Conservation (phyloP, 805 yeast genomes). For the Hanseniaspora valbyensis region DNA sequence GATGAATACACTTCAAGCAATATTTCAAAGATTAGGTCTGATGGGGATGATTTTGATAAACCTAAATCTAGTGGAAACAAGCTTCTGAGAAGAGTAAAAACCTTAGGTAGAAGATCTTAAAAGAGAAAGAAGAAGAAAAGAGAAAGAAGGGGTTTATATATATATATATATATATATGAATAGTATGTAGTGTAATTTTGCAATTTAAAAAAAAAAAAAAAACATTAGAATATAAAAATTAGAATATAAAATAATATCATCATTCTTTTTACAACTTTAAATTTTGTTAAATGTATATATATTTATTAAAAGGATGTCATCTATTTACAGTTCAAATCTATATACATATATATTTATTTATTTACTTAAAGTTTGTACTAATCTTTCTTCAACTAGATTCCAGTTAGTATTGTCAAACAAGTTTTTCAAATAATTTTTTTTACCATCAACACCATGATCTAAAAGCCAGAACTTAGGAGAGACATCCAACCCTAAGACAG, state of each 20-base stretch:
- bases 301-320: conserved; percentile 36
- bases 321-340: conserved; percentile 20
- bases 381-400: conserved; percentile 47
- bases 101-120: conserved; percentile 44
- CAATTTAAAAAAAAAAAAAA: too few relatives aligned
- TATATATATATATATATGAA: conserved; percentile 24
- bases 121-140: background rate
- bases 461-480: conserved; percentile 58
- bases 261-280: too few relatives aligned
- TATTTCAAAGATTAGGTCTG: conserved; percentile 10
- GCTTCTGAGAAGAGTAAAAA: conserved; percentile 73
- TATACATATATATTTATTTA: background rate
- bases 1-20: conserved; percentile 17
- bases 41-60: conserved; percentile 10
- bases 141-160: too few relatives aligned
- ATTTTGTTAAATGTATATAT: too few relatives aligned
- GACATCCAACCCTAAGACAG: conserved; percentile 60
- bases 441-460: conserved; percentile 73
- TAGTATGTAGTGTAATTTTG: conserved; percentile 60
- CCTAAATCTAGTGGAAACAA: conserved; percentile 37
- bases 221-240: too few relatives aligned
- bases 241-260: too few relatives aligned
- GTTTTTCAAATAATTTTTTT: conserved; percentile 49
- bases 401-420: conserved; percentile 64
- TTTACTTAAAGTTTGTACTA: conserved; percentile 21